phyloP scores from a whole-genome alignment of 441 rosid species.

The Erysimum cheiri region DNA sequence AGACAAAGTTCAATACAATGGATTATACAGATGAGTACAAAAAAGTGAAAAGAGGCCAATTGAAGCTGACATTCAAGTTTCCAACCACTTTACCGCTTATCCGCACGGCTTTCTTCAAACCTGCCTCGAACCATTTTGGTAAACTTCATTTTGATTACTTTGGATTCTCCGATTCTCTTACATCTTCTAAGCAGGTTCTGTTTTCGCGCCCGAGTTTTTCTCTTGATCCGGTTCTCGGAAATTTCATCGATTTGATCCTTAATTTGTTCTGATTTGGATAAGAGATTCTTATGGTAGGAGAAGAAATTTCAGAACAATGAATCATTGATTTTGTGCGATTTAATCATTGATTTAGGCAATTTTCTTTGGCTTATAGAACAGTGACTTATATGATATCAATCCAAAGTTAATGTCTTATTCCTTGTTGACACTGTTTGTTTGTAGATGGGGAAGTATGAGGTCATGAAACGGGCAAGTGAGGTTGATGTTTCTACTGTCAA shows the following conservation, averaged over 20 bases:
- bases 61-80: slow-evolving; percentile 20
- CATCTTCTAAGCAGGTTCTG: no score
- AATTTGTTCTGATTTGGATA: no score
- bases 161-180: no score
- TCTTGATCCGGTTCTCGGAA: no score
- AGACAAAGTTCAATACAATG: background rate
- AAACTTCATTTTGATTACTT: background rate
- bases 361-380: background rate
- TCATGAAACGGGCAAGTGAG: slow-evolving; percentile 63
- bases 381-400: slow-evolving; percentile 6
- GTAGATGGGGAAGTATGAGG: slow-evolving; percentile 69
- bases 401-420: background rate
- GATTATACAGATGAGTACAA: background rate
- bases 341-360: no score
- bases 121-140: background rate
- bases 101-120: slow-evolving; percentile 1
- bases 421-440: slow-evolving; percentile 4
- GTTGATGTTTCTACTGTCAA: slow-evolving; percentile 64
- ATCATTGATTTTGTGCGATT: no score
- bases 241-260: no score
- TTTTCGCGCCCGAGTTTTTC: no score
- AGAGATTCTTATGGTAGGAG: no score
- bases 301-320: no score
- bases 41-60: background rate
- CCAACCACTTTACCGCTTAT: slow-evolving; percentile 35